Evolutionary conservation across 371 early-diverging fungal species (phyloP).

Genomic region (Circinella minor): DNA sequence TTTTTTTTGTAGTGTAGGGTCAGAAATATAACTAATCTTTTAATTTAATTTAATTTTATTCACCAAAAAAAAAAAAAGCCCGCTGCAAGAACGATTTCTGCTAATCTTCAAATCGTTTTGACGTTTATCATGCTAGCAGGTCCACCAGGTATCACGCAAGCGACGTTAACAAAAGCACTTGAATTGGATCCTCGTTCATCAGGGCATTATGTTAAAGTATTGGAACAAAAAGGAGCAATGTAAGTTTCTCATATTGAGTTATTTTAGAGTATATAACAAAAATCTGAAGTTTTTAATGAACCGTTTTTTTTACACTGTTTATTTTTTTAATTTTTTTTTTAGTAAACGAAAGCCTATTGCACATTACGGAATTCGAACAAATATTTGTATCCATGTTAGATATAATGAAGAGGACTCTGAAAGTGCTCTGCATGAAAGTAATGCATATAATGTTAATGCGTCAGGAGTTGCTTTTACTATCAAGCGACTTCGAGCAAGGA

Average conservation of each 20-base stretch:
- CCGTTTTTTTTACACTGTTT: no score
- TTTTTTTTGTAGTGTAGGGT: no score
- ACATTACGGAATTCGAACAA: constrained; percentile 28
- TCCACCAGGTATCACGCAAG: constrained; percentile 37
- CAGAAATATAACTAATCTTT: no score
- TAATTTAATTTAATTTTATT: no score
- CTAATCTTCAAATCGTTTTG: constrained; percentile 29
- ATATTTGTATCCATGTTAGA: constrained; percentile 38
- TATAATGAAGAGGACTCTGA: constrained; percentile 15
- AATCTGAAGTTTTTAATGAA: background rate
- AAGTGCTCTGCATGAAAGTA: background rate
- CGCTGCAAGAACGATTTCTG: constrained; percentile 25
- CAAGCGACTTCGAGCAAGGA: constrained; percentile 11
- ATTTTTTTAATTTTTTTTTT: background rate
- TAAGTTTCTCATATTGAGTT: constrained; percentile 6
- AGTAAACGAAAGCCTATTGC: constrained; percentile 32
- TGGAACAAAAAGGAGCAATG: constrained; percentile 46
- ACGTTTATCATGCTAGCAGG: constrained; percentile 26
- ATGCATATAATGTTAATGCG: constrained; percentile 32
- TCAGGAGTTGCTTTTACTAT: constrained; percentile 25
- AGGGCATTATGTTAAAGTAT: constrained; percentile 43
- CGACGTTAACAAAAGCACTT: constrained; percentile 28
- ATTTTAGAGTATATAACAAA: background rate
- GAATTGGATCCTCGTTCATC: constrained; percentile 42
- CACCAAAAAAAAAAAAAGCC: background rate